phyloP scores from a whole-genome alignment of 371 early-diverging fungal species.

The Rhizopus delemar region DNA sequence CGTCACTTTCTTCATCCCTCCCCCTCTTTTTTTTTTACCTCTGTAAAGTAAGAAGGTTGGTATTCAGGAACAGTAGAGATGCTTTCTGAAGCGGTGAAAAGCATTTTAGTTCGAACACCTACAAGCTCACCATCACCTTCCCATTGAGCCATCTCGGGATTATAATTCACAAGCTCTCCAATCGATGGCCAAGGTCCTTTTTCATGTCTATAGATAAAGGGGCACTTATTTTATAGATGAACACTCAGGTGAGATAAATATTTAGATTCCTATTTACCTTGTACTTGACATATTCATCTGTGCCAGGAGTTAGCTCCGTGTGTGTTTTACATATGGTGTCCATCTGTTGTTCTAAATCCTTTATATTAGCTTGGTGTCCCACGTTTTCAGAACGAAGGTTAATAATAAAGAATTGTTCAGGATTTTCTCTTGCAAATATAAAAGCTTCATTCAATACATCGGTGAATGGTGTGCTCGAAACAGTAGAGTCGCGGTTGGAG shows the following conservation, averaged over 20 bases:
- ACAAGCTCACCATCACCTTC: slow-evolving; percentile 52
- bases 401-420: slow-evolving; percentile 36
- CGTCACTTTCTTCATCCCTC: neutral
- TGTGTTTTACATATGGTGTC: slow-evolving; percentile 40
- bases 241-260: neutral
- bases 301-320: slow-evolving; percentile 34
- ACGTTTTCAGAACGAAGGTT: slow-evolving; percentile 20
- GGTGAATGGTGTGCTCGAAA: slow-evolving; percentile 12
- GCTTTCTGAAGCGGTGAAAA: slow-evolving; percentile 29
- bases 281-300: slow-evolving; percentile 25
- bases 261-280: slow-evolving; percentile 21
- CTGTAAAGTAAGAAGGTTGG: slow-evolving; percentile 29
- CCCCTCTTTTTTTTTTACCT: slow-evolving; percentile 15
- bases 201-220: slow-evolving; percentile 33
- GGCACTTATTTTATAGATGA: slow-evolving; percentile 29
- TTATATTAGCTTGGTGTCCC: slow-evolving; percentile 9
- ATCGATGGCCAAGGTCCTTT: slow-evolving; percentile 31
- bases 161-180: slow-evolving; percentile 43
- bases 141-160: slow-evolving; percentile 51
- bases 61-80: slow-evolving; percentile 8
- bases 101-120: slow-evolving; percentile 39
- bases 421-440: slow-evolving; percentile 21
- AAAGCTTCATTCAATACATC: slow-evolving; percentile 29
- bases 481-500: slow-evolving; percentile 12
- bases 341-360: slow-evolving; percentile 28